These are phyloP conservation scores for Boletus bicolor DNA, from an alignment of 768 basidiomycete genomes.

Conservation along the genomic window DNA sequence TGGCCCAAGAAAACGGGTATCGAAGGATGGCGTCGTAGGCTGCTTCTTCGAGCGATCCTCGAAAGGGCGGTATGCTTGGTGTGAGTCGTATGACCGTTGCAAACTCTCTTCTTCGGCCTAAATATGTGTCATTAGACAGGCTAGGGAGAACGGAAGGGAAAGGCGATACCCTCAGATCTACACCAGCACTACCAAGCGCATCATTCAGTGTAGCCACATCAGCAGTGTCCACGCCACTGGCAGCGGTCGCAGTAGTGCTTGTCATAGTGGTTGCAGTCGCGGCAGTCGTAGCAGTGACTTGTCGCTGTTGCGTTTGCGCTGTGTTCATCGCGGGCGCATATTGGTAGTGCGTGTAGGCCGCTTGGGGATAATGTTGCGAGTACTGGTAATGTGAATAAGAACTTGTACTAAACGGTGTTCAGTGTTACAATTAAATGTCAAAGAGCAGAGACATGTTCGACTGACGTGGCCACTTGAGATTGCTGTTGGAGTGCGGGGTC, in stretches of 20 bases:
- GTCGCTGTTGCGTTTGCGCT: constrained; percentile 33
- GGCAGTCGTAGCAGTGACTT: constrained; percentile 13
- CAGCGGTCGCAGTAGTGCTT: constrained; percentile 21
- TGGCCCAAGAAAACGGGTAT: constrained; percentile 58
- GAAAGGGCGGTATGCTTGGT: constrained; percentile 59
- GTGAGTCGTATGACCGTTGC: constrained; percentile 61
- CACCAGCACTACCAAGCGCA: constrained; percentile 81
- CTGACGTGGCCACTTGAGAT: constrained; percentile 45
- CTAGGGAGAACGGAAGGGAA: not conserved
- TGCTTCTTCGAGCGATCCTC: constrained; percentile 83
- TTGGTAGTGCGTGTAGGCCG: constrained; percentile 44
- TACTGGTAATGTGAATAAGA: constrained; percentile 49
- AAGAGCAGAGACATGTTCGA: not conserved
- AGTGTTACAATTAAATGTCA: not conserved
- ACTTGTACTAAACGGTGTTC: constrained; percentile 35
- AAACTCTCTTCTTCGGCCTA: constrained; percentile 86
- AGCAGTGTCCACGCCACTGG: constrained; percentile 51
- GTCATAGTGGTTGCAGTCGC: constrained; percentile 18
- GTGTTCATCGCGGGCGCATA: constrained; percentile 30
- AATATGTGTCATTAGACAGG: not conserved
- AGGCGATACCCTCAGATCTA: constrained; percentile 68
- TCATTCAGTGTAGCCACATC: constrained; percentile 82
- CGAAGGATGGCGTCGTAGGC: constrained; percentile 64
- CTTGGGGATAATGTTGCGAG: constrained; percentile 37
- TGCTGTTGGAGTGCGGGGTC: constrained; percentile 69